Evolutionary conservation across 2,329 filamentous ascomycete species (phyloP), one percentile per base, ranked within the genome.

Genomic region (Ophioceras dolichostomum): DNA sequence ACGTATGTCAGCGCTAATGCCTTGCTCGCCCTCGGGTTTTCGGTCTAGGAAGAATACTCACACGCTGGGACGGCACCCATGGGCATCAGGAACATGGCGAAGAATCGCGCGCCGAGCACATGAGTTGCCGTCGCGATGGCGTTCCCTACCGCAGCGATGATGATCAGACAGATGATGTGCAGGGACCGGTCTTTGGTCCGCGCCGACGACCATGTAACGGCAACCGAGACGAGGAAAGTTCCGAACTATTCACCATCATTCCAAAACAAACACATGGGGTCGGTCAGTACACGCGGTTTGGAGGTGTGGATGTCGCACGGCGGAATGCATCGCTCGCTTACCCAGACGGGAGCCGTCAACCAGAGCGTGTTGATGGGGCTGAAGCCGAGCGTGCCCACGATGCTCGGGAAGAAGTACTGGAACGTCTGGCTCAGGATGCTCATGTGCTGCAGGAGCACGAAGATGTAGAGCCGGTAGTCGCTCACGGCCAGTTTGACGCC

Each of bases 361-460:
- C 73, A 64, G 0, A 78, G 57, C 0, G 73, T 76, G 12, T 61
- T 55, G 32, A 73, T 67, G 18, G 55, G 64, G 7, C 61, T 59
- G 49, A 73, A 80, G 0, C 73, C 71, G 24, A 81, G 62, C 0
- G 72, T 77, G 31, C 72, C 63, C 1, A 79, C 70, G 29, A 81
- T 76, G 0, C 66, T 72, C 0, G 76, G 76, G 54, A 80, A 79
- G 57, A 79, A 79, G 49, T 78, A 78, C 32, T 76, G 71, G 47
- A 79, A 77, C 1, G 67, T 70, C 47, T 74, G 68, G 0, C 64
- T 62, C 2, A 71, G 52, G 13, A 73, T 44, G 22, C 60, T 66
- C n/a, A 62, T 47, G 39, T 73, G 70, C 46, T 75, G 69, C 3
- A 75, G 53, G 17, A 74, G 53, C 2, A 70, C 60, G 37, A 75